Evolutionary conservation across 495 filamentous ascomycete species (phyloP), one percentile per base, ranked within the genome.

Genomic region (Saxispiralis lemnorum): DNA sequence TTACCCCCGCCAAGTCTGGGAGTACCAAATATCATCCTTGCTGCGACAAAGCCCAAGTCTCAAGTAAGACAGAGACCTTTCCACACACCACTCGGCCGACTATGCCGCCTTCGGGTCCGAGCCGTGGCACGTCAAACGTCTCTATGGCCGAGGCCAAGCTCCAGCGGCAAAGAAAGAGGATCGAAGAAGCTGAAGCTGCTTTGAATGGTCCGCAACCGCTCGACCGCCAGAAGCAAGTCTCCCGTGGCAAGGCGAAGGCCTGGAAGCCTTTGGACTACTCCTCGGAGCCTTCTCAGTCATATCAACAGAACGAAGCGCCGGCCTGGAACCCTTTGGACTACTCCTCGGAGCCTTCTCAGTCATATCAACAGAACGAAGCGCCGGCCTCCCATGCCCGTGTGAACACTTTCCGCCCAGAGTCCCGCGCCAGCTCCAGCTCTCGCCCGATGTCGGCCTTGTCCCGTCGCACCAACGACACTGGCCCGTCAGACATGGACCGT

Each of bases 391-490:
- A 47, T 17, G 30, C 41, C 32, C 46, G 50, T 10, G 33, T 53
- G 41, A 53, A 43, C 38, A 46, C 43, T 6, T 53, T 49, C 35
- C 50, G 46, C 36, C 17, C 44, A 14, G 6, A 42, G 1, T 34
- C 39, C 15, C 38, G 38, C 10, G 24, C 39, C 14, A 44, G 34
- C 38, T 53, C 50, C 2, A 16, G 36, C 17, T 32, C 17, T 16
- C 50, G 50, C 5, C 43, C 50, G 12, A 34, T 46, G 41, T 49
- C 46, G n/a, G 44, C 40, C n/a, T 21, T 53, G 14, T 53, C 50
- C 2, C 45, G 45, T n/a, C 46, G 42, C 37, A 53, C 49, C 15
- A 36, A 34, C 36, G 43, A 28, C 20, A 46, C 49, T 19, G 31
- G 12, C 9, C 6, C n/a, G 0, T 47, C 49, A 7, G 49, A 48